Evolutionary conservation across 1,139 yeast genomes (phyloP), one percentile per base, ranked within the genome.

Genomic region (Diutina neorugosa): DNA sequence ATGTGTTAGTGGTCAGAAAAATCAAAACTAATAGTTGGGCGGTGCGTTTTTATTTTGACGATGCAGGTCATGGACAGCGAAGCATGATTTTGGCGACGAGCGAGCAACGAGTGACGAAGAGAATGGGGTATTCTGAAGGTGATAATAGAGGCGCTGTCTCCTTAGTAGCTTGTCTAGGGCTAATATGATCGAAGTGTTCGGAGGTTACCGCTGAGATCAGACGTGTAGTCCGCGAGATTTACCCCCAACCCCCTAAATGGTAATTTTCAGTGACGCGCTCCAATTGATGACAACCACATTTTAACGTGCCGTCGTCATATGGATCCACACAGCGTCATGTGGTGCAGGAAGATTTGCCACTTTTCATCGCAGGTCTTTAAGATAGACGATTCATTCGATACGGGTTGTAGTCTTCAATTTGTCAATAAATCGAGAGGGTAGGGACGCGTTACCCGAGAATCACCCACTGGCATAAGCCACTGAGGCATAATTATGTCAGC

Each of bases 21-120:
- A 40, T 18, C 43, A 48, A 23, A 21, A 34, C 37, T 37, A 34
- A 34, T 48, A 5, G 25, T 19, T 43, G 25, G 25, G 46, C n/a
- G 46, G 19, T 23, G 43, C 51, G 51, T 48, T 42, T 34, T 34
- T n/a, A 19, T 34, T 25, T 31, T 31, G 50, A 27, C 50, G 50
- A 46, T 27, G 41, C 50, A 31, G 37, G 37, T 20, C n/a, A 18
- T 18, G 23, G 12, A 19, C 21, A 20, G 20, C 44, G 23, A 19
- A 12, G 23, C 44, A 20, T 18, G 44, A 20, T 42, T 31, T 31
- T 31, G 37, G 37, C 14, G 37, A 31, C 37, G n/a, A n/a, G 20
- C 18, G 43, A 41, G 44, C 20, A 16, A 20, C 19, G 7, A 12
- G 11, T 6, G 11, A 41, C 19, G 19, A 5, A 18, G 9, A 41